These are phyloP conservation scores for Heteromeles arbutifolia DNA, from an alignment of 306 rosid species.

Conservation along the genomic window DNA sequence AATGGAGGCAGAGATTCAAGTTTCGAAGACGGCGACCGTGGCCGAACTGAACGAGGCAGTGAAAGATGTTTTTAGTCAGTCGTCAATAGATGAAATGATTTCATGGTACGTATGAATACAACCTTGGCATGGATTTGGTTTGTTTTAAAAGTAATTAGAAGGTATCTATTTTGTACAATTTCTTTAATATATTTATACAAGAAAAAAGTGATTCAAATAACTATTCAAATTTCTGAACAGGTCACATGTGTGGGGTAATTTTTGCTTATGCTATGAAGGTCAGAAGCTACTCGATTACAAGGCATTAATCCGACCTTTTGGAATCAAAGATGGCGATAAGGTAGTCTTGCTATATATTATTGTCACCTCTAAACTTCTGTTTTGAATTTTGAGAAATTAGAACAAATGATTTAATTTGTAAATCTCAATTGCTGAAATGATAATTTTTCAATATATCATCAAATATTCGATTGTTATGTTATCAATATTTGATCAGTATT, in stretches of 20 bases:
- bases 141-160: neutral
- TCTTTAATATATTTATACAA: neutral
- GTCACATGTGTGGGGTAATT: slow-evolving; percentile 52
- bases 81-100: slow-evolving; percentile 14
- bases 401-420: neutral
- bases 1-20: slow-evolving; percentile 24
- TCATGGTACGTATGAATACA: slow-evolving; percentile 29
- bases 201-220: neutral
- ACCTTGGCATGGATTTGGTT: neutral
- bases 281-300: slow-evolving; percentile 35
- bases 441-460: neutral
- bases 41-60: slow-evolving; percentile 44
- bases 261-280: slow-evolving; percentile 39
- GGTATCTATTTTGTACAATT: neutral
- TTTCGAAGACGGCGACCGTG: slow-evolving; percentile 33
- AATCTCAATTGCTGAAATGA: neutral
- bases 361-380: no score
- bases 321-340: slow-evolving; percentile 46
- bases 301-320: slow-evolving; percentile 24
- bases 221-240: slow-evolving; percentile 6
- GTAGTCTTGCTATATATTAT: slow-evolving; percentile 5
- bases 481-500: no score
- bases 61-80: slow-evolving; percentile 34
- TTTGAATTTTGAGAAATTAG: neutral
- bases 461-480: neutral